Evolutionary conservation across 164 flowering plant species (phyloP), one percentile per base, ranked within the genome.

Genomic region (Tetracentron sinense): DNA sequence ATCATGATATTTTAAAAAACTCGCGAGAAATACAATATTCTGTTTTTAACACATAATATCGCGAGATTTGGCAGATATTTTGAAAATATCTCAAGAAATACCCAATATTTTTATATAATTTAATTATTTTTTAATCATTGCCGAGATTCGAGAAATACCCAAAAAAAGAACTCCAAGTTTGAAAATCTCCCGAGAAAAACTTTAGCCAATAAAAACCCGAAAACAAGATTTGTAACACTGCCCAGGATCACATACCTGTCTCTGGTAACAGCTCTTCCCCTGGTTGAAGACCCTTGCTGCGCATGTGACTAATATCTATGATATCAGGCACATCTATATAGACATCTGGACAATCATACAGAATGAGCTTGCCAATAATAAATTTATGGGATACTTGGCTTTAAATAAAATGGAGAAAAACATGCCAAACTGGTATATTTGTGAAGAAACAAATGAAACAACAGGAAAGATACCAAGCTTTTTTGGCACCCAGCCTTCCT

Each of bases 401-500:
- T 6, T 25, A 0, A 27, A 1, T 30, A 42, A 35, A 2, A 8
- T 0, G 44, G 20, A 42, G 4, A 48, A 22, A 22, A 42, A 7
- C 42, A 42, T 27, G 27, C 20, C n/a, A 68, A 23, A 30, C n/a
- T 42, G 25, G 21, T 10, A 31, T n/a, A 22, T 16, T 22, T 25
- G 14, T 26, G 67, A 17, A 46, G 21, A 55, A 54, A 33, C 47
- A 15, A 60, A 55, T 6, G 17, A 38, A 61, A 55, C 51, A 56
- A 58, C 30, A 38, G 8, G 49, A 54, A 65, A 68, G 0, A 53
- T 79, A 92, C 97, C 99, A 56, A 95, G 91, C 73, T 95, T 95
- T 72, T 92, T 95, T 7, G 99, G 99, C 27, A 95, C 99, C 99
- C 99, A 95, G 68, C 99, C 99, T 33, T 54, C 96, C 69, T 83